Percentiles rank a stretch among this genome's conserved stretches.
Evolutionary conservation across 164 flowering plant species (phyloP).

Genomic region (Vitis labrusca): DNA sequence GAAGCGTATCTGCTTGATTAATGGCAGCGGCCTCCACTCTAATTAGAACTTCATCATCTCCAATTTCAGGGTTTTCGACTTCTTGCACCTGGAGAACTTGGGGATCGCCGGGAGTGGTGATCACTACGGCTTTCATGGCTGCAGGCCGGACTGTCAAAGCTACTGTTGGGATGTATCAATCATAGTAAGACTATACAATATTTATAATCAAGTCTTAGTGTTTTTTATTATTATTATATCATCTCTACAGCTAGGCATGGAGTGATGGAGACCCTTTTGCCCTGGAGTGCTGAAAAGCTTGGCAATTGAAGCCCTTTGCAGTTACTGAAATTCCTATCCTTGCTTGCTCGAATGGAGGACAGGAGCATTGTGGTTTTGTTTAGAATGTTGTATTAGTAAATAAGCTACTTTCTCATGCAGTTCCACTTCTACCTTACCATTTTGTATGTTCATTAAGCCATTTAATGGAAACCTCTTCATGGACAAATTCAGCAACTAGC

Average conservation of each 20-base stretch:
- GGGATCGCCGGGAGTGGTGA: constrained; percentile 69
- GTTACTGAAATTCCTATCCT: constrained; percentile 10
- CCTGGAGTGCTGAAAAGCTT: constrained; percentile 49
- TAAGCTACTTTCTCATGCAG: no score
- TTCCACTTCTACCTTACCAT: no score
- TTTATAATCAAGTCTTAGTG: no score
- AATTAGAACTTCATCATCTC: constrained; percentile 76
- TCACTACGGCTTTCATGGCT: constrained; percentile 82
- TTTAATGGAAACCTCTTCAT: no score
- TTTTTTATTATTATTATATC: no score
- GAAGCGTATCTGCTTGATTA: constrained; percentile 75
- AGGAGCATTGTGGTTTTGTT: no score
- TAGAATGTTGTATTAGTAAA: no score
- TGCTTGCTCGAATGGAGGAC: neutral
- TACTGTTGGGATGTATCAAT: no score
- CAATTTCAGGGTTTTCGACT: constrained; percentile 70
- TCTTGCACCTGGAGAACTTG: constrained; percentile 72
- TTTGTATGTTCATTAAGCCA: no score
- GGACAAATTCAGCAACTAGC: no score
- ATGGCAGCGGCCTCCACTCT: constrained; percentile 74
- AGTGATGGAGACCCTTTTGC: constrained; percentile 50
- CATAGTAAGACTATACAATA: no score
- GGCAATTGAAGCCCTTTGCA: constrained; percentile 59
- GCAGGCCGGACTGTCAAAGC: no score
- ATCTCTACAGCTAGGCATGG: constrained; percentile 20